phyloP scores from a whole-genome alignment of 2,329 filamentous ascomycete species.

The Cladosporium sp. region DNA sequence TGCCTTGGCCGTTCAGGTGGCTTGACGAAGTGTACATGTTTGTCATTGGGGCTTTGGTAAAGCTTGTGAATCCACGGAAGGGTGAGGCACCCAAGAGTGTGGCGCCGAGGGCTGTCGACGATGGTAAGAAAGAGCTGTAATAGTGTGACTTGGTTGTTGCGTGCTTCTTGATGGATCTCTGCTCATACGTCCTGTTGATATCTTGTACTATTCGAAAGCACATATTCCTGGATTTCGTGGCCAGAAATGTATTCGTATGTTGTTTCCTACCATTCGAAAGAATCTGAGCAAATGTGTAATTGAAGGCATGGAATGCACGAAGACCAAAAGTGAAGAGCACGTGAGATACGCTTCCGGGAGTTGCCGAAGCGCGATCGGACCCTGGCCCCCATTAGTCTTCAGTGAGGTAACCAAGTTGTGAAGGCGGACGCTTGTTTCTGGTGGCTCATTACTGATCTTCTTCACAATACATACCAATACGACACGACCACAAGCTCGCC shows the following conservation, averaged over 20 bases:
- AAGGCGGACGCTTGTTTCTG: neutral
- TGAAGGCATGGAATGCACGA: too few relatives aligned
- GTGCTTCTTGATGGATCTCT: neutral
- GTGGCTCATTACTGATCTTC: neutral
- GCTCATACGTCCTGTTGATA: neutral
- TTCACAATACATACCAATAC: neutral
- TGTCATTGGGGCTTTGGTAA: slow-evolving; percentile 17
- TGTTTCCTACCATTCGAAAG: neutral
- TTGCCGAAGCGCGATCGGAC: neutral
- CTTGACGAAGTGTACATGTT: slow-evolving; percentile 21
- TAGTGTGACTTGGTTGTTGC: neutral
- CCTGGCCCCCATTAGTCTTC: neutral
- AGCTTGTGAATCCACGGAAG: neutral
- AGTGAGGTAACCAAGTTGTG: neutral
- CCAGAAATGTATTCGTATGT: neutral
- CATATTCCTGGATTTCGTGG: too few relatives aligned
- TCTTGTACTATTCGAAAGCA: neutral
- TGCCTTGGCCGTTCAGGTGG: slow-evolving; percentile 21
- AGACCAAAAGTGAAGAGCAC: neutral
- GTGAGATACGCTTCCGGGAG: neutral
- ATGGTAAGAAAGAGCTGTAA: slow-evolving; percentile 12
- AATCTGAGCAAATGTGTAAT: neutral
- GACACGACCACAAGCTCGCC: neutral
- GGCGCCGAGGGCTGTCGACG: neutral
- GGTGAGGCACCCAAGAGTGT: neutral